phyloP scores from a whole-genome alignment of 2,329 filamentous ascomycete genomes.

The Annulohypoxylon truncatum region DNA sequence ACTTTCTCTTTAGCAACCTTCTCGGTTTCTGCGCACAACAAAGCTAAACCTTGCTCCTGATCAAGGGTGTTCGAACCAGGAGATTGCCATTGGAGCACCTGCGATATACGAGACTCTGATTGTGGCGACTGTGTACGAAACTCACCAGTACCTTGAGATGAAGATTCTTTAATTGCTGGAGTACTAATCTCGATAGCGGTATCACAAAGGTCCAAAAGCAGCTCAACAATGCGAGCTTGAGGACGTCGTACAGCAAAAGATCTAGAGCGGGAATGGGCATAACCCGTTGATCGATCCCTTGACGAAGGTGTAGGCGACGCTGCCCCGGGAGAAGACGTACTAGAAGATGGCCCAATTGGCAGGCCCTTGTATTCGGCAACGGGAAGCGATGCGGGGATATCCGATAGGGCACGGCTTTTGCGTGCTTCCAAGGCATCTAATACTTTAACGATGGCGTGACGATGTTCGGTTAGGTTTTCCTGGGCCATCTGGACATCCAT shows the following conservation, averaged over 20 bases:
- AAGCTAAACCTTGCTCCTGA: conserved; percentile 88
- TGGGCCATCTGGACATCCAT: conserved; percentile 98
- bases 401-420: conserved; percentile 70
- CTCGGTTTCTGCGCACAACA: conserved; percentile 92
- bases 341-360: conserved; percentile 80
- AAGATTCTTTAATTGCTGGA: conserved; percentile 88
- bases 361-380: conserved; percentile 88
- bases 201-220: conserved; percentile 94
- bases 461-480: conserved; percentile 90
- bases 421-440: conserved; percentile 90
- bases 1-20: conserved; percentile 87
- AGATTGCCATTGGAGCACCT: conserved; percentile 96
- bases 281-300: conserved; percentile 77
- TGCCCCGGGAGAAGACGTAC: conserved; percentile 76
- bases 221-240: conserved; percentile 91
- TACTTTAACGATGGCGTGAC: conserved; percentile 93
- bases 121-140: conserved; percentile 94
- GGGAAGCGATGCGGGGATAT: conserved; percentile 64
- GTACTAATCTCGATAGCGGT: conserved; percentile 95
- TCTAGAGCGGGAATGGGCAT: conserved; percentile 82
- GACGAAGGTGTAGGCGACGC: conserved; percentile 78
- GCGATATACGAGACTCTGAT: conserved; percentile 92
- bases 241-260: conserved; percentile 94
- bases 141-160: conserved; percentile 75
- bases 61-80: conserved; percentile 91